Base-by-base conservation (phyloP, 1,139 yeast genomes). In the Citeromyces hawaiiensis region DNA sequence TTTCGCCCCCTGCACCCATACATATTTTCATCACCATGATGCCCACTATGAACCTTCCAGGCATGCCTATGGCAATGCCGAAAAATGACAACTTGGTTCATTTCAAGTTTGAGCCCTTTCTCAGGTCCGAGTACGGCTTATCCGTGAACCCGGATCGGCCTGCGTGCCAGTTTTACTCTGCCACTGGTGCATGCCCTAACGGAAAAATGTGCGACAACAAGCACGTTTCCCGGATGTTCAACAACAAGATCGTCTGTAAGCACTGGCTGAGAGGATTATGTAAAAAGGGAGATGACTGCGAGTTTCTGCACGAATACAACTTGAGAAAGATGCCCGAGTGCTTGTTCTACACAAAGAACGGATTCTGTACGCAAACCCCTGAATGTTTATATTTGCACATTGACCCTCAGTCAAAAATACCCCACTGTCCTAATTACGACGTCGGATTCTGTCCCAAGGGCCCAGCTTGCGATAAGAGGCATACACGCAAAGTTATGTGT, bases 251-350 rank as follows among this genome's bases (percentile, higher is more conserved):
- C 41, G 98, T 91, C 14, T 91, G 98, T 57, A 91, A 93, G 68
- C 97, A 91, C 65, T 91, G 99, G 99, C 72, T 93, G 38, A 72
- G 97, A 49, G 98, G 98, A 0, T 70, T 93, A 32, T 93, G 99
- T 61, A 93, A 93, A 62, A 91, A 88, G 64, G 94, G 94, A 41
- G 96, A 88, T 50, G 88, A 83, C 47, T 93, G 98, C 61, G 99
- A 93, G 62, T 93, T 86, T 53, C 62, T 93, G 39, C 99, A 93
- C 59, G 99, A 93, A 54, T 91, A 88, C 56, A 91, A 91, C 54
- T 63, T 91, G 50, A 72, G 95, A 45, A 87, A 85, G 57, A 88
- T 93, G 95, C 98, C 98, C 2, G 98, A 93, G 58, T 93, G 98
- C 60, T 72, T 87, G 32, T 85, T 85, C 56, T 88, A 72, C 58